Evolutionary conservation across 768 basidiomycete genomes (phyloP), one percentile per base, ranked within the genome.

Genomic region (Mrakia hoshinonis): DNA sequence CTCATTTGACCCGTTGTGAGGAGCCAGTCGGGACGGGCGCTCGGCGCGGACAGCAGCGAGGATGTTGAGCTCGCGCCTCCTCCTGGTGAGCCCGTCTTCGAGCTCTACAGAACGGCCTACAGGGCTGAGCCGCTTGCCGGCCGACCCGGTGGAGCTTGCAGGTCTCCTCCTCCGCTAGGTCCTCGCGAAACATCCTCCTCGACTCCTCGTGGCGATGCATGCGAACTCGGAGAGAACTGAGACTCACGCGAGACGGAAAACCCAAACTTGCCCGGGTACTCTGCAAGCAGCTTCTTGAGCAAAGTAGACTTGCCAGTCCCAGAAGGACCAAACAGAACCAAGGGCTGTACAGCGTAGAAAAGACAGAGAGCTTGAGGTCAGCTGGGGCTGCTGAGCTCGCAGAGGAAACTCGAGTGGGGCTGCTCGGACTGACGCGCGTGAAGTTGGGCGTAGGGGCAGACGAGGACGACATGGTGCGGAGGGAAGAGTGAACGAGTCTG

Each of bases 241-340:
- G 48, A 74, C 86, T 65, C 79, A 94, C 92, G 95, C 49, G 93
- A 96, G 68, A 98, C 88, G 77, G 88, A 89, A 83, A 97, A 98
- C 11, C 90, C 90, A 79, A 97, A 97, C 72, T 84, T 86, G 79
- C 88, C 87, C 3, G 92, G 92, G 78, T 84, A 85, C 39, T 91
- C 89, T 36, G 80, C 81, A 79, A 97, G 90, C 67, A 98, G 87
- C 64, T 87, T 87, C 64, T 83, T 83, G 63, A 97, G 85, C 39
- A 97, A 86, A 0, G 95, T 95, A 77, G 89, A 91, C 80, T 97
- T 98, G 66, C 95, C 95, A 2, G 93, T 90, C 0, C 94, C 93
- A 1, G 91, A 93, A 0, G 93, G 93, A 0, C 92, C 91, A 68
- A 89, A 95, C 73, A 95, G 83, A 52, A 96, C 87, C 65, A 96